Percentiles rank a stretch among this genome's conserved stretches.
Evolutionary conservation across 305 asterid genomes (phyloP).

Genomic region (Fraxinus greggii): DNA sequence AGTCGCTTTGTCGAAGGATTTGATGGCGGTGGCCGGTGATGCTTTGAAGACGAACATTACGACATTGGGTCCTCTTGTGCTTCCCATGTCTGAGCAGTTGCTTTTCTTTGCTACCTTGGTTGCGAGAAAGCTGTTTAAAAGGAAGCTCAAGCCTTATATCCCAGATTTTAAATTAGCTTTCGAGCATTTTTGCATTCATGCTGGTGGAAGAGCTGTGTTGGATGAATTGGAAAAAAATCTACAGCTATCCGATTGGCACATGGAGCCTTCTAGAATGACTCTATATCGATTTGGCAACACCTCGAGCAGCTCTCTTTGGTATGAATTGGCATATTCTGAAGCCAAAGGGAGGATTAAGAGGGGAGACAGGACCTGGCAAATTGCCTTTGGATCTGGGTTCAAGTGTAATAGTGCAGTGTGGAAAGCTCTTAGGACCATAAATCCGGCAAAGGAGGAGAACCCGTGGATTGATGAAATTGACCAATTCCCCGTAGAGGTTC

Average conservation of each 20-base stretch:
- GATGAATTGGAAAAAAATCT: slow-evolving; percentile 46
- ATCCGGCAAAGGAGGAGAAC: slow-evolving; percentile 39
- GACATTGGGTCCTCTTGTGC: slow-evolving; percentile 45
- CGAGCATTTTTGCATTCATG: slow-evolving; percentile 47
- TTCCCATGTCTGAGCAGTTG: slow-evolving; percentile 42
- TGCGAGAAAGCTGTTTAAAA: slow-evolving; percentile 37
- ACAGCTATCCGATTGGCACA: slow-evolving; percentile 40
- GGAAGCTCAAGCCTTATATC: slow-evolving; percentile 45
- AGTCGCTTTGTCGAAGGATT: slow-evolving; percentile 44
- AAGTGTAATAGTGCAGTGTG: slow-evolving; percentile 52
- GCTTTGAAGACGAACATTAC: slow-evolving; percentile 45
- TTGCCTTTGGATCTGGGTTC: slow-evolving; percentile 46
- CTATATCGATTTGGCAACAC: slow-evolving; percentile 46
- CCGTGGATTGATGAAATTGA: slow-evolving; percentile 48
- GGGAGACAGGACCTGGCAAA: slow-evolving; percentile 48
- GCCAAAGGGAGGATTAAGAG: slow-evolving; percentile 43
- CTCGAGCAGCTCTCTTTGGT: slow-evolving; percentile 49
- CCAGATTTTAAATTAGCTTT: slow-evolving; percentile 45
- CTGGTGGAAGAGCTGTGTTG: slow-evolving; percentile 45
- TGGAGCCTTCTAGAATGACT: slow-evolving; percentile 53
- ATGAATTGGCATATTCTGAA: slow-evolving; percentile 38
- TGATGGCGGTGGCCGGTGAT: slow-evolving; percentile 49
- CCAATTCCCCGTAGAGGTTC: slow-evolving; percentile 44
- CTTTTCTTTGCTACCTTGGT: slow-evolving; percentile 40
- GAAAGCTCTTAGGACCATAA: slow-evolving; percentile 41